Evolutionary conservation across 257 asterid genomes (phyloP).

Genomic region (Przewalskia tangutica): DNA sequence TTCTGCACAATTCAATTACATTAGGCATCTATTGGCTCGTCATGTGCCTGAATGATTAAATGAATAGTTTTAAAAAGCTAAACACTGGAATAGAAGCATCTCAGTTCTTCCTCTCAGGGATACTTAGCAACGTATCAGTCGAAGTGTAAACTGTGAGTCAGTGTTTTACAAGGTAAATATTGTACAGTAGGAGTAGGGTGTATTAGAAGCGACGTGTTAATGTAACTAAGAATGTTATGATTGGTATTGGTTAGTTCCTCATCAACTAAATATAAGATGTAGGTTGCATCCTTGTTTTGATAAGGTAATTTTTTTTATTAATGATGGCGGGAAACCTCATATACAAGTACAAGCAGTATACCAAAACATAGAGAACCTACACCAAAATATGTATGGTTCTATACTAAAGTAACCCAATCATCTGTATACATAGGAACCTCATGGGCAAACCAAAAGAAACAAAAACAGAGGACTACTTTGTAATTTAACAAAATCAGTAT

Average conservation of each 20-base stretch:
- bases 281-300: neutral
- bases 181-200: neutral
- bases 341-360: neutral
- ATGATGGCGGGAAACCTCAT: neutral
- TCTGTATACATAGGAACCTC: neutral
- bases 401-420: neutral
- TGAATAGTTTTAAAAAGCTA: neutral
- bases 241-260: neutral
- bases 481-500: neutral
- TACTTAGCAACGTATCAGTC: neutral
- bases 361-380: neutral
- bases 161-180: neutral
- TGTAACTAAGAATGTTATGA: neutral
- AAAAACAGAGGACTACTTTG: neutral
- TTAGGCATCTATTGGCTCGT: neutral
- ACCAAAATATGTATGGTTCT: neutral
- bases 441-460: neutral
- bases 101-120: neutral
- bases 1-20: slow-evolving; percentile 37
- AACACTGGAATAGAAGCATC: neutral
- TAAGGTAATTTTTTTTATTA: neutral
- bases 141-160: neutral
- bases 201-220: neutral
- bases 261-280: neutral
- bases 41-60: neutral